Evolutionary conservation across 169 alveolate genomes (phyloP).

Genomic region (Blepharisma undulans): DNA sequence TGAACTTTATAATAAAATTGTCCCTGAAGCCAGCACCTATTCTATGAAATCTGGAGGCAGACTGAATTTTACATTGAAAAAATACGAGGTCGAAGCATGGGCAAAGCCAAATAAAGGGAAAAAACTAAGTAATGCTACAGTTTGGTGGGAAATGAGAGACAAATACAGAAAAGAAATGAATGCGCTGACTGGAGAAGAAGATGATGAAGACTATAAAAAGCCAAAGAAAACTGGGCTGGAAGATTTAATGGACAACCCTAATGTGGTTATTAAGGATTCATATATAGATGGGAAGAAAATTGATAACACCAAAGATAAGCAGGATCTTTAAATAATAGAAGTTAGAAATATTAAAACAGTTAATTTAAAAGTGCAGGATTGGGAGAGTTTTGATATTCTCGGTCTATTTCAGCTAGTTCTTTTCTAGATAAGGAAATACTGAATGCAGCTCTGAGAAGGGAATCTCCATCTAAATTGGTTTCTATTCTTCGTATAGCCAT

Average conservation of each 20-base stretch:
- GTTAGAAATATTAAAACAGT: neutral
- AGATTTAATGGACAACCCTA: slow-evolving; percentile 26
- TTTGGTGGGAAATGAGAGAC: slow-evolving; percentile 95
- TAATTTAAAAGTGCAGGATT: neutral
- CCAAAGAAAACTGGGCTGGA: neutral
- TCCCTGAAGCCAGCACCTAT: slow-evolving; percentile 73
- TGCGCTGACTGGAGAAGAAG: slow-evolving; percentile 40
- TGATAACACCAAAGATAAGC: neutral
- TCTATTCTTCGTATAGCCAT: neutral
- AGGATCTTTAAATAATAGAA: neutral
- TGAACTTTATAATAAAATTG: slow-evolving; percentile 27
- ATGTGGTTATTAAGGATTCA: neutral
- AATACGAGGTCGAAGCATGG: slow-evolving; percentile 81
- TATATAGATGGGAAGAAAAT: neutral
- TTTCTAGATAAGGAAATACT: neutral
- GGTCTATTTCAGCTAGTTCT: neutral
- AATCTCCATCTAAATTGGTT: neutral
- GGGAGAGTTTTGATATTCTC: slow-evolving; percentile 2
- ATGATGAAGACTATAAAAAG: slow-evolving; percentile 36
- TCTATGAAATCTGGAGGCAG: slow-evolving; percentile 89
- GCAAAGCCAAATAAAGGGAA: slow-evolving; percentile 76
- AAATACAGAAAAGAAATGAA: slow-evolving; percentile 63
- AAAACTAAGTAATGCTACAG: slow-evolving; percentile 86
- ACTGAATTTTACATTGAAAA: slow-evolving; percentile 82
- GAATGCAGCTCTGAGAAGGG: slow-evolving; percentile 17